A percentile compares a stretch with the other conserved stretches of the same genome.
These are phyloP conservation scores for Alternaria sp. DNA, from an alignment of 2,329 filamentous ascomycete genomes.

Conservation along the genomic window DNA sequence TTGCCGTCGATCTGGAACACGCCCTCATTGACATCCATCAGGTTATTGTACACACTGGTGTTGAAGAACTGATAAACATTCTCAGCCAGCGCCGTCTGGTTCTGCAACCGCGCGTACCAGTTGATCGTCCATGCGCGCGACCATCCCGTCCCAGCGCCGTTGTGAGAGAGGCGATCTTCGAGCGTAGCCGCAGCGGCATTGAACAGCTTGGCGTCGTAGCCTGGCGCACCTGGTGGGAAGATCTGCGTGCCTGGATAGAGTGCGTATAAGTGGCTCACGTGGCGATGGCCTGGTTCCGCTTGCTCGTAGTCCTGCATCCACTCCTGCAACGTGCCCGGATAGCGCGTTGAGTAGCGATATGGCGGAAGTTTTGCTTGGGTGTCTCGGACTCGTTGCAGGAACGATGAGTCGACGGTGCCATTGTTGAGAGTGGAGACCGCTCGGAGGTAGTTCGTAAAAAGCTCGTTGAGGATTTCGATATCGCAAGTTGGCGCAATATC, in stretches of 20 bases:
- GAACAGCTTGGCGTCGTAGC: slow-evolving; percentile 28
- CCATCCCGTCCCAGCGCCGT: slow-evolving; percentile 59
- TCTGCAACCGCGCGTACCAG: slow-evolving; percentile 55
- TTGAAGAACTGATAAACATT: slow-evolving; percentile 37
- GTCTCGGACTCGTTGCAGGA: neutral
- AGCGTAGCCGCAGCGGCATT: slow-evolving; percentile 40
- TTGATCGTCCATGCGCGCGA: slow-evolving; percentile 60
- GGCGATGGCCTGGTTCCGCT: slow-evolving; percentile 58
- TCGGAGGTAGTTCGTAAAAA: slow-evolving; percentile 46
- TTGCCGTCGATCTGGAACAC: slow-evolving; percentile 52
- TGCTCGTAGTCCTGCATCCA: slow-evolving; percentile 45
- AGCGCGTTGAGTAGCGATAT: slow-evolving; percentile 30
- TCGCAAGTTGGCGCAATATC: slow-evolving; percentile 53
- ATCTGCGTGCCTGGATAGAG: slow-evolving; percentile 56
- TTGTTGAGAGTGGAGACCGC: neutral
- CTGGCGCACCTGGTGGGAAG: slow-evolving; percentile 41
- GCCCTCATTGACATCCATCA: slow-evolving; percentile 14
- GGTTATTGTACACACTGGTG: slow-evolving; percentile 12
- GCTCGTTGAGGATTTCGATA: slow-evolving; percentile 51
- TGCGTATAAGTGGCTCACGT: slow-evolving; percentile 59
- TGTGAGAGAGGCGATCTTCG: slow-evolving; percentile 34
- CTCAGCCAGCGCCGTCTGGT: slow-evolving; percentile 39
- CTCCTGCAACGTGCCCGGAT: slow-evolving; percentile 37
- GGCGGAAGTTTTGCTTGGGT: slow-evolving; percentile 16
- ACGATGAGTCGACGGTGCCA: neutral